phyloP scores from a whole-genome alignment of 2,329 filamentous ascomycete species.

The Onygenales sp. region DNA sequence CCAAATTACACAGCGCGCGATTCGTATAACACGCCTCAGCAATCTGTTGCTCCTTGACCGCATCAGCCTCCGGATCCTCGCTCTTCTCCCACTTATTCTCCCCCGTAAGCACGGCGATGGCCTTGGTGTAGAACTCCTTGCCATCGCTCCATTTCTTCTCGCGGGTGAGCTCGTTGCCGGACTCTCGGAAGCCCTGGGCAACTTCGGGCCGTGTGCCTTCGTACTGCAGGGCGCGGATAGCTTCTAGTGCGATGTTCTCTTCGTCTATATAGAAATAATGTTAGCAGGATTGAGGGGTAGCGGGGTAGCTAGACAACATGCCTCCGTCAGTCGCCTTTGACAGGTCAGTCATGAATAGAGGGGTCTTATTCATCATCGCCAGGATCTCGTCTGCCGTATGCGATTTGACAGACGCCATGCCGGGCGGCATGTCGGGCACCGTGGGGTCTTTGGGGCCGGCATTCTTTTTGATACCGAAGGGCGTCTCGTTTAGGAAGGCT shows the following conservation, averaged over 20 bases:
- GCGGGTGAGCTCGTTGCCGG: conserved; percentile 81
- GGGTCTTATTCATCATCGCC: conserved; percentile 58
- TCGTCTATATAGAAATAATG: conserved; percentile 31
- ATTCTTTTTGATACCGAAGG: conserved; percentile 31
- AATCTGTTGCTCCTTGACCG: conserved; percentile 52
- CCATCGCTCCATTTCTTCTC: conserved; percentile 69
- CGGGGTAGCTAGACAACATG: conserved; percentile 13
- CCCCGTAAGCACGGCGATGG: conserved; percentile 59
- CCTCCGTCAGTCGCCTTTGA: conserved; percentile 51
- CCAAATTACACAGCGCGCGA: conserved; percentile 79
- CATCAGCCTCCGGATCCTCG: conserved; percentile 47
- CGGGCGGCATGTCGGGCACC: conserved; percentile 44
- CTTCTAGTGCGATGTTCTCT: conserved; percentile 76
- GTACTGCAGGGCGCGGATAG: conserved; percentile 80
- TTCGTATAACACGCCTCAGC: conserved; percentile 77
- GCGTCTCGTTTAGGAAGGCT: conserved; percentile 22
- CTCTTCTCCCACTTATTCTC: conserved; percentile 50
- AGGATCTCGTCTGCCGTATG: conserved; percentile 52
- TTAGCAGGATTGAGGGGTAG: neutral
- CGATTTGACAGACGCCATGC: conserved; percentile 47
- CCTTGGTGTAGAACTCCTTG: conserved; percentile 84
- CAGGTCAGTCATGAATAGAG: conserved; percentile 92
- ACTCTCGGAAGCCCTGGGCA: conserved; percentile 74
- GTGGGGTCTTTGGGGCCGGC: conserved; percentile 26
- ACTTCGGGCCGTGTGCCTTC: conserved; percentile 85